phyloP scores from a whole-genome alignment of 176 grass and related monocot genomes.

The Hyparrhenia diplandra region DNA sequence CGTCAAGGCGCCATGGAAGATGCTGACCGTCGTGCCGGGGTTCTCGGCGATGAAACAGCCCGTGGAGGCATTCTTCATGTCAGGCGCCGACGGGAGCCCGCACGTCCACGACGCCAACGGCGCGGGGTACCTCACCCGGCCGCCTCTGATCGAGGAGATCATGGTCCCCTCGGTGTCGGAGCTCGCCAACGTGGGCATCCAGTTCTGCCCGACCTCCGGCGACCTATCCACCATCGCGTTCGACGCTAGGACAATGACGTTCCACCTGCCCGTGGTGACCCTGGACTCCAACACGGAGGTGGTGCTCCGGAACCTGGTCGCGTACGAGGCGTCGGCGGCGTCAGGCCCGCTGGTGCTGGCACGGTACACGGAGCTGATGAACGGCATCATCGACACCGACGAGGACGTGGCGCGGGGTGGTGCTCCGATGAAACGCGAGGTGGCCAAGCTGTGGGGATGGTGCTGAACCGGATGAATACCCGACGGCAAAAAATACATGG shows the following conservation, averaged over 20 bases:
- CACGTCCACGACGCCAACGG: constrained; percentile 11
- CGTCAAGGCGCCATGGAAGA: constrained; percentile 72
- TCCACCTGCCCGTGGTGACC: constrained; percentile 18
- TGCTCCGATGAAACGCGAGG: constrained; percentile 1
- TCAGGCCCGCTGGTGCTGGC: not conserved
- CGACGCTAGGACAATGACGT: not conserved
- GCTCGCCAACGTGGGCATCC: constrained; percentile 45
- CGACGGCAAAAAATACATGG: too few species aligned
- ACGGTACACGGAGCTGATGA: constrained; percentile 20
- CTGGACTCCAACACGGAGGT: constrained; percentile 20
- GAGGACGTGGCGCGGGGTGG: constrained; percentile 42
- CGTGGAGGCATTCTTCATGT: constrained; percentile 44
- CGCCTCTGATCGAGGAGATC: constrained; percentile 83
- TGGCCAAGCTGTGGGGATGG: not conserved
- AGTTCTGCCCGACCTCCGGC: constrained; percentile 50
- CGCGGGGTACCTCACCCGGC: constrained; percentile 14
- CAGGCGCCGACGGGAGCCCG: constrained; percentile 11
- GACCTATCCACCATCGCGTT: constrained; percentile 34
- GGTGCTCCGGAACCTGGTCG: constrained; percentile 50
- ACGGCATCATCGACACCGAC: constrained; percentile 54
- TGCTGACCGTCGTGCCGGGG: constrained; percentile 57
- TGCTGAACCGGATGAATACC: too few species aligned
- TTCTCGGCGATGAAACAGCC: constrained; percentile 57
- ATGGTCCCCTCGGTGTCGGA: constrained; percentile 71
- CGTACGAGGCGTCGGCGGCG: constrained; percentile 39